Base-by-base conservation (phyloP, 768 basidiomycete genomes). In the Auriscalpium vulgare region DNA sequence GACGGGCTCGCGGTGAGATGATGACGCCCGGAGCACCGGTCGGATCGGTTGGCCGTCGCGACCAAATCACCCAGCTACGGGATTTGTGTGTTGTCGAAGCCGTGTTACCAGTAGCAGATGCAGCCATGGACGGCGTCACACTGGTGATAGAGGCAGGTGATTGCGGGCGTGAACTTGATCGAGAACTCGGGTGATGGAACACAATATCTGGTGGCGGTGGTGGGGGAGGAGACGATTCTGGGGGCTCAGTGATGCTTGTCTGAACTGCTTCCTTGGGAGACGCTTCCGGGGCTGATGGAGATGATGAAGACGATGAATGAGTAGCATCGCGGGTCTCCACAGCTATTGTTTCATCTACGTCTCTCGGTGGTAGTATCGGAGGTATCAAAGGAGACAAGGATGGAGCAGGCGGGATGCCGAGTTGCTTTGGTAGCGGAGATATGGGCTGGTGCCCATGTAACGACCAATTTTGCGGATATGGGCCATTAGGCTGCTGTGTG, bases 11-110 rank as follows among this genome's bases (percentile, higher is more conserved):
- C 0, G 82, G 76, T 1, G 87, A 87, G 29, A 90, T 84, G 60
- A 89, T 87, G 56, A 89, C 79, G 4, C 82, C 80, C 1, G 85
- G 86, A 0, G 87, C 88, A 47, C 69, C 66, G 3, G 78, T 71
- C 0, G 88, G 88, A 65, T 88, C 72, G 2, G 74, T 69, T 0
- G 88, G 88, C 23, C 85, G 79, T n/a, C 78, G 78, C 0, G 87
- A 85, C 85, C 86, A 89, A 38, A 90, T 79, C 5, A 81, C 84
- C 71, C 80, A 88, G 38, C 71, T 70, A 8, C 54, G 53, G 37
- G 51, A 37, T 34, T 51, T 44, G 10, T 54, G 52, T n/a, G 21
- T 56, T 37, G 48, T 13, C 8, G 50, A 47, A 23, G 21, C 9
- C 6, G 50, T 36, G 10, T 13, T 46, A 51, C 11, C 29, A 29